phyloP scores from a whole-genome alignment of 495 filamentous ascomycete genomes.

The Podospora pseudocomata region DNA sequence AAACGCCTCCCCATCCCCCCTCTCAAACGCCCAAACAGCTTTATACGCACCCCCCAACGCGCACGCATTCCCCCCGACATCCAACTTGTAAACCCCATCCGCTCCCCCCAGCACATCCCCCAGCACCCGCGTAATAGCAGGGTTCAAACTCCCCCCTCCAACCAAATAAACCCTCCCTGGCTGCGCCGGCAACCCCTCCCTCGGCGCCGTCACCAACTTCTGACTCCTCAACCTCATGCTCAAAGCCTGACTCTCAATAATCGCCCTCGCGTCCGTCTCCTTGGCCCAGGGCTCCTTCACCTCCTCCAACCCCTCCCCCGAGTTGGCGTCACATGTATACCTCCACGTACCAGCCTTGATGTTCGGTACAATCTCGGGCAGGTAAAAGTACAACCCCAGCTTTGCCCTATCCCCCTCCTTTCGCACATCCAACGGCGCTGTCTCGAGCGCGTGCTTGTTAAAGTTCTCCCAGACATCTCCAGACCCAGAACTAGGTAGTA shows the following conservation, averaged over 20 bases:
- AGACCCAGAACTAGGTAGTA: slow-evolving; percentile 40
- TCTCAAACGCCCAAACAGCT: slow-evolving; percentile 85
- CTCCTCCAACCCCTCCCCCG: slow-evolving; percentile 48
- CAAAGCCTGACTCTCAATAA: slow-evolving; percentile 90
- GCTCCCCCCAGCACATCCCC: slow-evolving; percentile 83
- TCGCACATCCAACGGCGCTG: slow-evolving; percentile 62
- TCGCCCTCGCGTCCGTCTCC: slow-evolving; percentile 72
- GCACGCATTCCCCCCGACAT: slow-evolving; percentile 95
- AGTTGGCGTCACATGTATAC: slow-evolving; percentile 58
- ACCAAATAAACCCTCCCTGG: slow-evolving; percentile 90
- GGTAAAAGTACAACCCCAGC: slow-evolving; percentile 87
- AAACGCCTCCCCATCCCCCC: slow-evolving; percentile 66
- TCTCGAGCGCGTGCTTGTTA: slow-evolving; percentile 61
- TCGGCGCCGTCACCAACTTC: slow-evolving; percentile 61
- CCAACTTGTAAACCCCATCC: slow-evolving; percentile 87
- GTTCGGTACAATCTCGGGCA: slow-evolving; percentile 94
- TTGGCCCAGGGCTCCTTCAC: slow-evolving; percentile 36
- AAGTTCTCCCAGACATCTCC: slow-evolving; percentile 69
- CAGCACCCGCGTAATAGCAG: slow-evolving; percentile 73
- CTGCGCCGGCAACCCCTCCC: slow-evolving; percentile 63
- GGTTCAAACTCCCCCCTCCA: slow-evolving; percentile 83
- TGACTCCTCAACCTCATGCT: slow-evolving; percentile 81
- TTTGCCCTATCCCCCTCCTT: slow-evolving; percentile 58
- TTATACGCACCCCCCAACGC: slow-evolving; percentile 95
- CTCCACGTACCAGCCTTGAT: slow-evolving; percentile 78